phyloP scores from a whole-genome alignment of 805 yeast genomes.

The Yarrowia hollandica region DNA sequence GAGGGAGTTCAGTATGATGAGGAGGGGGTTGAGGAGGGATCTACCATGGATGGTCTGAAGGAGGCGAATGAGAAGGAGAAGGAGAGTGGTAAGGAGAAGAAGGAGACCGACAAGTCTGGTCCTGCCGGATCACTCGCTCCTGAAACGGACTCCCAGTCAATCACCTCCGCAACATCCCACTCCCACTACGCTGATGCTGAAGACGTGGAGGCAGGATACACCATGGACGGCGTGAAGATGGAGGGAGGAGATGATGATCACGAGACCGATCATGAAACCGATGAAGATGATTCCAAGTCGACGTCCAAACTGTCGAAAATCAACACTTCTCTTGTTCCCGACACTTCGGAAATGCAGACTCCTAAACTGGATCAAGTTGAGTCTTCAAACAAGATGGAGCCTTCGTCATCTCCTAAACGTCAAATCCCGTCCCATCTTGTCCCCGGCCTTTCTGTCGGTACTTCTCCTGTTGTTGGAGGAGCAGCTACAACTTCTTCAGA shows the following conservation, averaged over 20 bases:
- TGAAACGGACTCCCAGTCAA: too few species aligned
- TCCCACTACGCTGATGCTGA: slow-evolving; percentile 32
- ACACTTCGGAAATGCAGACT: not conserved
- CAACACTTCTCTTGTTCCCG: not conserved
- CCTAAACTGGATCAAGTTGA: not conserved
- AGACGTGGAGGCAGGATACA: slow-evolving; percentile 11
- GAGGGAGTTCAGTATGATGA: slow-evolving; percentile 10
- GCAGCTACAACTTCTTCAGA: not conserved
- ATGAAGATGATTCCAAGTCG: slow-evolving; percentile 4
- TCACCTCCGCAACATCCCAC: not conserved
- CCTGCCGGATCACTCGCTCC: too few species aligned
- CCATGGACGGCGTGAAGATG: slow-evolving; percentile 11
- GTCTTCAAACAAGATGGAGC: too few species aligned
- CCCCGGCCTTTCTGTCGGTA: not conserved
- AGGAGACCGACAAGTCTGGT: not conserved
- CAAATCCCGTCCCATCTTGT: not conserved
- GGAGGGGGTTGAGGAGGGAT: slow-evolving; percentile 23
- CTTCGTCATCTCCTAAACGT: not conserved
- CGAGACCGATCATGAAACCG: slow-evolving; percentile 7
- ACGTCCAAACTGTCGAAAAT: not conserved
- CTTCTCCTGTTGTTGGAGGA: not conserved
- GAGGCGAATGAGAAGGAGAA: not conserved
- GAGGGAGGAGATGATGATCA: slow-evolving; percentile 10
- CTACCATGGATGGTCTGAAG: slow-evolving; percentile 29
- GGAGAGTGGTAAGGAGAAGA: too few species aligned